Base-by-base conservation (phyloP, 257 asterid genomes). In the Solanum medicagineum region DNA sequence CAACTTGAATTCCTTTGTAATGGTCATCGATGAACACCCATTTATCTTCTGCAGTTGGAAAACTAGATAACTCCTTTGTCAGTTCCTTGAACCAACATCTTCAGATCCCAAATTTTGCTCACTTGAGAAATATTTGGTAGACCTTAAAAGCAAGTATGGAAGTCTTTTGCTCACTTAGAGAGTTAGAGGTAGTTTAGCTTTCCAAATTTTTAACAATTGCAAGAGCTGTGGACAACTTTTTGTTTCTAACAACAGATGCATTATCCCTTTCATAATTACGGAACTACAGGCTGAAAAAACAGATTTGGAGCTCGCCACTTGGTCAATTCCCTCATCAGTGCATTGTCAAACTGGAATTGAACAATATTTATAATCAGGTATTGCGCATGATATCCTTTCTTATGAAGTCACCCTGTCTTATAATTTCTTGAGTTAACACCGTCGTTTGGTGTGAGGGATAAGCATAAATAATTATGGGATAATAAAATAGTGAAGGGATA, bases 11-110 rank as follows among this genome's bases (percentile, higher is more conserved):
- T 95, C 95, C 87, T 69, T 89, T 66, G 90, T 81, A 84, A 26
- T 91, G 90, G 87, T 95, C 94, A 91, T 95, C 95, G 86, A 93
- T 74, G 7, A 92, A 86, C 83, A 98, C 97, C 99, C 98, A 94
- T 89, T 90, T 93, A 93, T 96, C 98, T 85, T 83, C 94, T 88
- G 85, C 91, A 44, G 98, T 92, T 65, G 99, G 98, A 87, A 96
- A 87, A 94, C 94, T 2, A 91, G 51, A 79, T 42, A 91, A 53
- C 42, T 90, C 94, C 91, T 87, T 90, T 86, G 89, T 90, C 85
- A 81, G 88, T 89, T 88, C 88, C 86, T 74, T 89, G 94, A 81
- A 1, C 90, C 92, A 36, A 89, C 81, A 89, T 93, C 98, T 89
- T 91, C 93, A 69, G 83, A 88, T 84, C 91, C 91, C 92, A 94